phyloP scores from a whole-genome alignment of 2,329 filamentous ascomycete species.

The Cladophialophora bantiana region DNA sequence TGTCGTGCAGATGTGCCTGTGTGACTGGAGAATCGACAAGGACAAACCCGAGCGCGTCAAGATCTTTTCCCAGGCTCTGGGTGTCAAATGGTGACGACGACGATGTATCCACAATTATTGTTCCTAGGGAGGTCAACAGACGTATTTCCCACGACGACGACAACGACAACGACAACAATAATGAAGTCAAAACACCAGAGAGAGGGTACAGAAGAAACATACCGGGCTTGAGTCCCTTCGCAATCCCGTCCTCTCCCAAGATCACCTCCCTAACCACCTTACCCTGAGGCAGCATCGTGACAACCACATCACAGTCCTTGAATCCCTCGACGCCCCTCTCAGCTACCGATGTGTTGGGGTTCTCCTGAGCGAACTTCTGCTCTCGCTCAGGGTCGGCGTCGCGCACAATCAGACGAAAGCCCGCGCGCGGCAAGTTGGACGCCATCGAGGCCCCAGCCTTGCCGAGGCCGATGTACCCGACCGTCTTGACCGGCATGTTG shows the following conservation, averaged over 20 bases:
- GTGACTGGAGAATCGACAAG: constrained; percentile 38
- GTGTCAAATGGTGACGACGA: constrained; percentile 39
- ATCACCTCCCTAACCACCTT: constrained; percentile 46
- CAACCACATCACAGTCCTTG: constrained; percentile 44
- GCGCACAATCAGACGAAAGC: constrained; percentile 45
- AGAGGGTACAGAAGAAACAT: constrained; percentile 30
- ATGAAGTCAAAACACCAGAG: background rate
- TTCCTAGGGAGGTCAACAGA: constrained; percentile 11
- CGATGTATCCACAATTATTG: constrained; percentile 37
- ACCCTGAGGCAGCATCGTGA: constrained; percentile 48
- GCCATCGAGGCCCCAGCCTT: constrained; percentile 47
- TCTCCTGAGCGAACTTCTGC: constrained; percentile 79
- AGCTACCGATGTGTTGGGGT: constrained; percentile 62
- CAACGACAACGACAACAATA: background rate
- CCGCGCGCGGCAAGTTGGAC: constrained; percentile 45
- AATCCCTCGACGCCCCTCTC: constrained; percentile 41
- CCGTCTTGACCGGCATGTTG: constrained; percentile 31
- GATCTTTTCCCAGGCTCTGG: constrained; percentile 31
- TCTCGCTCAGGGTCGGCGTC: constrained; percentile 63
- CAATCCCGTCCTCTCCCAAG: constrained; percentile 42
- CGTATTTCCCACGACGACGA: background rate
- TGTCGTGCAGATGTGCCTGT: constrained; percentile 36
- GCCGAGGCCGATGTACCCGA: constrained; percentile 48
- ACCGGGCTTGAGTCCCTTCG: constrained; percentile 43
- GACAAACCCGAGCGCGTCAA: constrained; percentile 24